Conservation (phyloP, 495 filamentous ascomycete genomes). For the Ascodesmis nigricans region DNA sequence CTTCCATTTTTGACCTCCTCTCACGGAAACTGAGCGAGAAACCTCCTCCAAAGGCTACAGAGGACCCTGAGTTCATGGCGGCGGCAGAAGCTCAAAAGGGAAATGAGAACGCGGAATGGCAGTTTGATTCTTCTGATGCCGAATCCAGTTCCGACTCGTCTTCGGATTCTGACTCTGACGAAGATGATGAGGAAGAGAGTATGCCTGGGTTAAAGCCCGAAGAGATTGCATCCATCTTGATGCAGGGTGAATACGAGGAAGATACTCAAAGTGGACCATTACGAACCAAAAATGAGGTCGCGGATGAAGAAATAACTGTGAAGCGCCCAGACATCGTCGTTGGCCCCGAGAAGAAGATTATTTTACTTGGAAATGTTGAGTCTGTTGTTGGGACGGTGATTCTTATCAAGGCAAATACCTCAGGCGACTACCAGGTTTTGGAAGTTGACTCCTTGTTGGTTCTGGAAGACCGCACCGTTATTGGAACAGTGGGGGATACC, state of each 20-base stretch:
- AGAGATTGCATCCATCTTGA: constrained; percentile 58
- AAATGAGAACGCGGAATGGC: constrained; percentile 40
- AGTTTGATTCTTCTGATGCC: constrained; percentile 13
- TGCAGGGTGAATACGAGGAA: constrained; percentile 54
- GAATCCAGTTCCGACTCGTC: constrained; percentile 23
- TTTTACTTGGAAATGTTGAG: constrained; percentile 48
- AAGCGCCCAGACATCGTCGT: constrained; percentile 51
- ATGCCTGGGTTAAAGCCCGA: constrained; percentile 54
- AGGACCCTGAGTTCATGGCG: constrained; percentile 24
- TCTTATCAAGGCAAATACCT: constrained; percentile 55
- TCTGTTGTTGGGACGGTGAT: constrained; percentile 51
- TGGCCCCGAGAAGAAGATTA: constrained; percentile 51
- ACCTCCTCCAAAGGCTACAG: too few relatives aligned
- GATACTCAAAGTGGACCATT: constrained; percentile 32
- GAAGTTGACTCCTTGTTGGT: constrained; percentile 68
- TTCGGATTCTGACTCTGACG: constrained; percentile 28
- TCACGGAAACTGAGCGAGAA: background rate
- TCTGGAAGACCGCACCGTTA: constrained; percentile 45
- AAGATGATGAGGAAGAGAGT: constrained; percentile 43
- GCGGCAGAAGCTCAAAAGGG: constrained; percentile 29
- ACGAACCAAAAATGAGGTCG: constrained; percentile 51
- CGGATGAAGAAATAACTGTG: constrained; percentile 34
- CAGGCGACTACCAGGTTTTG: constrained; percentile 63
- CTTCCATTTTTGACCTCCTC: too few relatives aligned
- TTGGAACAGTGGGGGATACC: constrained; percentile 62